phyloP scores from a whole-genome alignment of 1,284 basidiomycete genomes.

The Takashimella tepidaria region DNA sequence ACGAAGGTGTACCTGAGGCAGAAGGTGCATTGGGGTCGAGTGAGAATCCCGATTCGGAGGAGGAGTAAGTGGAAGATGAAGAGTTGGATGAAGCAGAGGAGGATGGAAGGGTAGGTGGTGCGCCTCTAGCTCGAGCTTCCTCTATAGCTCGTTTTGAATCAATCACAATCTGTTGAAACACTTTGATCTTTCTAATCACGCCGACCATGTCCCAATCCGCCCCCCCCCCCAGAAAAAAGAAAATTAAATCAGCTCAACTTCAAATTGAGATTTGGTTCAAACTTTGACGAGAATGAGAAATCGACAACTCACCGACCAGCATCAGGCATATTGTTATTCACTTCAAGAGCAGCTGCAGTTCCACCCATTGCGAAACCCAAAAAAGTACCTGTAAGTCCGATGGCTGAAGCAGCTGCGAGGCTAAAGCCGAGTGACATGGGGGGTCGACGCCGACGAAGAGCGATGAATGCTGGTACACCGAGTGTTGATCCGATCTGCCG shows the following conservation, averaged over 20 bases:
- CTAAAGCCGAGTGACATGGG: constrained; percentile 8
- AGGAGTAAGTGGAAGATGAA: neutral
- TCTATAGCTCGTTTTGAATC: constrained; percentile 19
- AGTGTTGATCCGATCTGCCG: constrained; percentile 11
- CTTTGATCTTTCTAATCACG: constrained; percentile 37
- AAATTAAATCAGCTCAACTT: neutral
- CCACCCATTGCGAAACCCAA: constrained; percentile 35
- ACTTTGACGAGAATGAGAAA: neutral
- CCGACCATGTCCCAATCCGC: neutral
- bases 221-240: neutral
- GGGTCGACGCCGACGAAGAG: constrained; percentile 10
- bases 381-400: constrained; percentile 21
- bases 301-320: constrained; percentile 20
- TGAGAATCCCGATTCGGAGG: neutral
- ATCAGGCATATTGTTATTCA: constrained; percentile 34
- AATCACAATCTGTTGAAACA: constrained; percentile 34
- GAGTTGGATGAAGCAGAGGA: neutral
- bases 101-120: neutral
- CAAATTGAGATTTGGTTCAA: too few species aligned
- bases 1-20: neutral
- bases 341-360: constrained; percentile 26
- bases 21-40: neutral
- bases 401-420: constrained; percentile 13
- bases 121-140: constrained; percentile 9
- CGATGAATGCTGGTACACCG: constrained; percentile 22